These are phyloP conservation scores for Ilyonectria mors-panacis DNA, from an alignment of 2,329 filamentous ascomycete species.

Conservation along the genomic window DNA sequence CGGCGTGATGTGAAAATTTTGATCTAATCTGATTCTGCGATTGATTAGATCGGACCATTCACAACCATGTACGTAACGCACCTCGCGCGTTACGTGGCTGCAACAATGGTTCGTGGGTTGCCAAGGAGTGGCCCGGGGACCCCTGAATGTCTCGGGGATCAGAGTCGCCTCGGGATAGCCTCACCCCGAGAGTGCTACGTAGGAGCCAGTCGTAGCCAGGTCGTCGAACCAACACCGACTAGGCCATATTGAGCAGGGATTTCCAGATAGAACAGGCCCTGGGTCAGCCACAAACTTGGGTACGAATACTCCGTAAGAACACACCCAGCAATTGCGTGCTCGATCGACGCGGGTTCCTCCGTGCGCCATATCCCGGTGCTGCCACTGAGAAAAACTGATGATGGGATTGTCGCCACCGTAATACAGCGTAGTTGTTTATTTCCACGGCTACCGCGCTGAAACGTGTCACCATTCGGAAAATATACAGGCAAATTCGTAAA, in stretches of 20 bases:
- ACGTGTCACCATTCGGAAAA: too few species aligned
- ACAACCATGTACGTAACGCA: background rate
- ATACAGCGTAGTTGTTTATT: too few species aligned
- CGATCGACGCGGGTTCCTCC: too few species aligned
- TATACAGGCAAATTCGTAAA: too few species aligned
- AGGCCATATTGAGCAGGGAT: background rate
- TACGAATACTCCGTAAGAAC: too few species aligned
- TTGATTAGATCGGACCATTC: slow-evolving; percentile 38
- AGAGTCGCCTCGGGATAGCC: background rate
- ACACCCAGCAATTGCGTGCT: too few species aligned
- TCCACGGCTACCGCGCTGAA: too few species aligned
- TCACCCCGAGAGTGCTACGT: background rate
- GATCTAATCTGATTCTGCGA: slow-evolving; percentile 44
- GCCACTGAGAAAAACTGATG: too few species aligned
- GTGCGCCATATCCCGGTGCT: too few species aligned
- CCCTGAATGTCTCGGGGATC: too few species aligned
- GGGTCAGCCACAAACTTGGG: background rate
- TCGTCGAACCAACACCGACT: background rate
- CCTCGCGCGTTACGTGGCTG: background rate
- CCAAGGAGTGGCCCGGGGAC: background rate
- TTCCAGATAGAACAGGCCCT: background rate
- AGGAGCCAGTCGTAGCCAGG: background rate
- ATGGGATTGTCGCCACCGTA: too few species aligned
- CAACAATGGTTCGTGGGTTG: slow-evolving; percentile 2
- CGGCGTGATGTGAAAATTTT: slow-evolving; percentile 36